A percentile compares a stretch with the other conserved stretches of the same genome.
Conservation (phyloP, 139 green algal genomes). For the Volvox reticuliferus region DNA sequence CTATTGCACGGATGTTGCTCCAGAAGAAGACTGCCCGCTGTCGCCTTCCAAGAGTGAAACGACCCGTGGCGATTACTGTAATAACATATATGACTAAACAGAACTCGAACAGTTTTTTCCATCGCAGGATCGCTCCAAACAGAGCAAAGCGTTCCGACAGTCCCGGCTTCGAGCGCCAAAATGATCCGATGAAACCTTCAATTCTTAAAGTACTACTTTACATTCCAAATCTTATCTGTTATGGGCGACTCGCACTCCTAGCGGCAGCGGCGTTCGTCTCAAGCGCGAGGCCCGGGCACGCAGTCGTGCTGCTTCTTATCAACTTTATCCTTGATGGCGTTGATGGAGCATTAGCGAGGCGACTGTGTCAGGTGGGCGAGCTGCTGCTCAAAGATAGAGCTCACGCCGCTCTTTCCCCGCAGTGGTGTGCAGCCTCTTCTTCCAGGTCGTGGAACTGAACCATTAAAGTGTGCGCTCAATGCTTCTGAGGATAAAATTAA, state of each 20-base stretch:
- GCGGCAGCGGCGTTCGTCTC: neutral
- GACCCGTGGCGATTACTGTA: no score
- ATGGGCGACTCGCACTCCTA: neutral
- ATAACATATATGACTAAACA: no score
- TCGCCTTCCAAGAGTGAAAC: no score
- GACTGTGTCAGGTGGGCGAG: constrained; percentile 20
- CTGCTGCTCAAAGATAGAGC: no score
- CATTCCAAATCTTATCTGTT: constrained; percentile 8
- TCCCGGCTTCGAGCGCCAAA: neutral
- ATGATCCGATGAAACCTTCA: neutral
- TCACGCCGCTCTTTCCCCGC: no score
- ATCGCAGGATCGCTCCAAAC: no score
- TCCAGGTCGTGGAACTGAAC: neutral
- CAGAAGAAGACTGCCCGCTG: no score
- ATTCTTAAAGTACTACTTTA: neutral
- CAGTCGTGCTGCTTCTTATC: neutral
- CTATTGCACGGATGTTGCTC: no score
- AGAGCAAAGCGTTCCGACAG: no score
- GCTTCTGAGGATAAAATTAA: neutral
- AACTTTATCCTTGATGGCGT: constrained; percentile 27
- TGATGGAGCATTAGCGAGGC: constrained; percentile 16
- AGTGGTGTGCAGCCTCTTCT: no score
- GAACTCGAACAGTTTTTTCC: no score
- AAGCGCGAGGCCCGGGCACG: neutral
- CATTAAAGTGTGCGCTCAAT: no score